Base-by-base conservation (phyloP, 2,329 filamentous ascomycete genomes). In the Periconia digitata region DNA sequence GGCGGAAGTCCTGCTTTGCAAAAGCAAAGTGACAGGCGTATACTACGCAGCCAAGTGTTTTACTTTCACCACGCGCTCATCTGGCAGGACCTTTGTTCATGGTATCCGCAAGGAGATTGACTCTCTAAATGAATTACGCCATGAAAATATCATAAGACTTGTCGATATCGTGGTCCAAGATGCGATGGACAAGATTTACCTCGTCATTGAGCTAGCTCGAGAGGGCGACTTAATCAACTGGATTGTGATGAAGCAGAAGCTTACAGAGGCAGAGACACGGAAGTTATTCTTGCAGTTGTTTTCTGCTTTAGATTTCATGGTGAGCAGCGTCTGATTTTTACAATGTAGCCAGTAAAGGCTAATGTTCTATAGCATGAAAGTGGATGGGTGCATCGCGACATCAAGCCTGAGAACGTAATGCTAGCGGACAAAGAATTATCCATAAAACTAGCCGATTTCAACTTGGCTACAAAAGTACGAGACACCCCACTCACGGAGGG, bases 401-500 rank as follows among this genome's bases (percentile, higher is more conserved):
- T 99, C 74, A 97, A 96, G 72, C 92, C 92, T 0, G 92, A 97
- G 68, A 97, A 97, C 63, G 97, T 99, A 27, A 76, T 99, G 8
- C 76, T 99, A 29, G 85, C 87, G 6, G 90, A 96, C 72, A 90
- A 90, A 63, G 81, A 94, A 24, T 75, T 96, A 22, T 85, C 86
- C 50, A 86, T 96, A 55, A 99, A 99, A 73, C 76, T 99, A 51
- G 94, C 92, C 17, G 94, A 99, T 72, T 99, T 99, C 72, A 95
- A 95, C 39, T 80, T 99, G 29, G 92, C 94, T 37, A 99, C 99
- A 74, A 97, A 99, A 56, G 96, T 99, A 57, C 94, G 95, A 54
- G 94, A 99, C 70, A 90, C 96, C 67, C 96, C 92, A 0, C 99
- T 99, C 68, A 97, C 94, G 1, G 96, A 92, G 0, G 97, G 92